Percentiles rank a stretch among this genome's conserved stretches.
Evolutionary conservation across 306 rosid species (phyloP).

Genomic region (Ammopiptanthus mongolicus): DNA sequence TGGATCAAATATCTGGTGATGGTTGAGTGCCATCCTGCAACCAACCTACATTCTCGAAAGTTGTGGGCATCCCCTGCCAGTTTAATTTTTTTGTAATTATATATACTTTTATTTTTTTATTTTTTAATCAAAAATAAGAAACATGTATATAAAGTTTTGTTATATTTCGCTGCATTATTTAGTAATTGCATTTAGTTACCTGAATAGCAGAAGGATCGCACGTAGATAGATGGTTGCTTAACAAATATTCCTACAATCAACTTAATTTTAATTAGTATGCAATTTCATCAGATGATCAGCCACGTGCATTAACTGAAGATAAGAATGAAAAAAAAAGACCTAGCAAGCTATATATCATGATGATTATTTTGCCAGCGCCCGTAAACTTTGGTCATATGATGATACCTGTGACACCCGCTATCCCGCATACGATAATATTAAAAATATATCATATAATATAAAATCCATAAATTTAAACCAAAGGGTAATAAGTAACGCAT

Average conservation of each 20-base stretch:
- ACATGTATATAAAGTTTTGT: too few relatives aligned
- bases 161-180: too few relatives aligned
- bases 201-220: conserved; percentile 53
- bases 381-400: too few relatives aligned
- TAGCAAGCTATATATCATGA: not conserved
- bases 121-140: not conserved
- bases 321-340: not conserved
- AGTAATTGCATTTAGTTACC: conserved; percentile 26
- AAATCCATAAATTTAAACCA: too few relatives aligned
- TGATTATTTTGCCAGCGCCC: too few relatives aligned
- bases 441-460: too few relatives aligned
- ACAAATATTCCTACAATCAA: conserved; percentile 44
- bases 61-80: conserved; percentile 43
- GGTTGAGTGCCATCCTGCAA: conserved; percentile 44
- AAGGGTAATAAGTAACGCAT: too few relatives aligned
- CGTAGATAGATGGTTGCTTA: conserved; percentile 47
- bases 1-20: conserved; percentile 45
- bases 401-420: too few relatives aligned
- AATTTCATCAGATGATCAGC: not conserved
- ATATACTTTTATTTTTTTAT: too few relatives aligned
- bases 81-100: not conserved
- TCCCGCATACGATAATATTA: too few relatives aligned
- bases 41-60: conserved; percentile 58
- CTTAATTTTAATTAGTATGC: not conserved
- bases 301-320: not conserved